Conservation (phyloP, 805 yeast species). For the Candida palmyrensis region DNA sequence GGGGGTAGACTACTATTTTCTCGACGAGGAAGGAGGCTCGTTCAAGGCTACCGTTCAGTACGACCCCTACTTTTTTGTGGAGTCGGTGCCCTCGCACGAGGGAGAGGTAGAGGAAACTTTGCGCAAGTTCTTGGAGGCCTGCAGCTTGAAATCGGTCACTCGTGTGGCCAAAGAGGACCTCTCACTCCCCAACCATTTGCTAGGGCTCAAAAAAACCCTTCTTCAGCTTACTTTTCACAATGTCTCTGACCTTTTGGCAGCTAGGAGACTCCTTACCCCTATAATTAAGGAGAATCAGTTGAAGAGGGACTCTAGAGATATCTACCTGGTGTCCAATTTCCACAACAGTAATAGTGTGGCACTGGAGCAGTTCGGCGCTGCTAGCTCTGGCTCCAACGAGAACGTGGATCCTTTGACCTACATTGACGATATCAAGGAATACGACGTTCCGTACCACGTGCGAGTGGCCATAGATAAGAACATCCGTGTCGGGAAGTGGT, state of each 20-base stretch:
- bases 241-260: conserved; percentile 66
- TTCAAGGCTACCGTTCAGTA: conserved; percentile 80
- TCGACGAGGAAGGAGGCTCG: conserved; percentile 95
- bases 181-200: conserved; percentile 75
- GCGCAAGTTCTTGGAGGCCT: conserved; percentile 59
- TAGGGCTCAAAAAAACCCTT: conserved; percentile 64
- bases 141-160: conserved; percentile 47
- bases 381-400: conserved; percentile 3
- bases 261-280: conserved; percentile 66
- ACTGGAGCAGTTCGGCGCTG: too few relatives aligned
- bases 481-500: conserved; percentile 95
- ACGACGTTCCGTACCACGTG: conserved; percentile 95
- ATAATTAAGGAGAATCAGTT: conserved; percentile 63
- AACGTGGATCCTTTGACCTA: conserved; percentile 53
- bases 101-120: conserved; percentile 83
- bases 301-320: conserved; percentile 57
- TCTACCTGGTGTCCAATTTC: conserved; percentile 52
- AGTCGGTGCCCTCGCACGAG: conserved; percentile 56
- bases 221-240: conserved; percentile 72
- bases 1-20: conserved; percentile 90
- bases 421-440: conserved; percentile 81
- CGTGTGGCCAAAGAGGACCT: conserved; percentile 74
- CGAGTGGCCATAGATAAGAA: conserved; percentile 90
- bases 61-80: conserved; percentile 82
- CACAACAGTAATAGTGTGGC: not conserved